Base-by-base conservation (phyloP, 1,284 basidiomycete genomes). In the Vanrija sp. region DNA sequence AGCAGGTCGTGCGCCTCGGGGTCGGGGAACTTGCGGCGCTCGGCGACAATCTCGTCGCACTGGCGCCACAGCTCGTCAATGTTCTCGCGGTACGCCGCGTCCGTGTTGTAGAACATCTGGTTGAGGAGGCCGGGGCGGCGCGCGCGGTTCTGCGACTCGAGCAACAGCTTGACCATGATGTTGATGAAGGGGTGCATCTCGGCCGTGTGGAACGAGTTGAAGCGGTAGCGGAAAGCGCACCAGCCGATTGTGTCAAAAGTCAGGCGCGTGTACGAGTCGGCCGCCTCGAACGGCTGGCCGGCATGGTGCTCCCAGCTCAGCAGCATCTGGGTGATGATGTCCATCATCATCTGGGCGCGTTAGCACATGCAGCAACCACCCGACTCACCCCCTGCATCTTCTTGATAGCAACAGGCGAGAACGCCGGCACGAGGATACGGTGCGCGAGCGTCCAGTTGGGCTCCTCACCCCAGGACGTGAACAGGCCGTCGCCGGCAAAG, bases 401-500 rank as follows among this genome's bases (percentile, higher is more conserved):
- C 43, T 74, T 76, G 56, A 83, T 78, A 3, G 77, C 73, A 10
- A 77, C 63, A 0, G 80, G 78, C 25, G 80, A 80, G 66, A 83
- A 83, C 3, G 80, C 79, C 12, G 82, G 82, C 72, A 82, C 79
- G 18, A 83, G 77, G 40, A 83, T 72, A 34, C 81, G 80, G 68
- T 83, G 81, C 78, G 64, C 63, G 5, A 65, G 55, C 21, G 56
- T 54, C 81, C 82, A 83, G 65, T 81, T 81, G 40, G 75, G 73
- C 59, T 83, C 82, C 6, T 76, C 72, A 16, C 70, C 62, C 26
- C 76, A 69, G 0, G 81, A 80, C 67, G 66, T 68, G 54, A 68
- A 68, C 38, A 68, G 55, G 34, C 66, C 82, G 64, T 83, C 81
- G 18, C 78, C 78, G 1, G 76, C 74, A 5, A 80, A 71, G 50